These are phyloP conservation scores for Russula olivacea DNA, from an alignment of 768 basidiomycete species.

Conservation along the genomic window DNA sequence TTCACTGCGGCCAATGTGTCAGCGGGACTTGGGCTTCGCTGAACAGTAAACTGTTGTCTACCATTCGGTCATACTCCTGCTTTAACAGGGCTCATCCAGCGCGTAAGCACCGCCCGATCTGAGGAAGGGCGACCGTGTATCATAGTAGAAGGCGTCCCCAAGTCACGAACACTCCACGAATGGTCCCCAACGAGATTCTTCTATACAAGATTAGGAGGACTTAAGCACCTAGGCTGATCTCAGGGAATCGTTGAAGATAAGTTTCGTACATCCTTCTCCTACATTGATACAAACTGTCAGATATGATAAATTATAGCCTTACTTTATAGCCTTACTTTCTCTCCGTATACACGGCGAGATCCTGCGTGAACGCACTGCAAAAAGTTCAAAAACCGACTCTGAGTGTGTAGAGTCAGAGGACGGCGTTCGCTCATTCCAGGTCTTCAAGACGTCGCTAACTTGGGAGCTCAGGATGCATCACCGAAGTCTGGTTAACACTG, in stretches of 20 bases:
- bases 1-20: conserved; percentile 6
- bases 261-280: conserved; percentile 1
- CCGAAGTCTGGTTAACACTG: no score
- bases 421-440: conserved; percentile 26
- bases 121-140: neutral
- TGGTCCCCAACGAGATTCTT: neutral
- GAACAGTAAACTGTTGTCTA: conserved; percentile 12
- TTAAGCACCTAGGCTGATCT: conserved; percentile 8
- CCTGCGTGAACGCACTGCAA: conserved; percentile 29
- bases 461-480: neutral
- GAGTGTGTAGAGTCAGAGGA: conserved; percentile 28
- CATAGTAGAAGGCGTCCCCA: conserved; percentile 3
- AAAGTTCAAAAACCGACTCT: conserved; percentile 27
- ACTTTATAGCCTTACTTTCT: conserved; percentile 27
- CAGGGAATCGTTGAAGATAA: neutral
- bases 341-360: conserved; percentile 27
- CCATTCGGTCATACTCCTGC: neutral
- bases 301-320: no score
- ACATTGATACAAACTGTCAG: neutral
- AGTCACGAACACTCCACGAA: conserved; percentile 1
- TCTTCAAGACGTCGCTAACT: neutral
- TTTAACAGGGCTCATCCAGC: conserved; percentile 2
- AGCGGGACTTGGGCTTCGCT: conserved; percentile 24
- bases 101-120: conserved; percentile 12
- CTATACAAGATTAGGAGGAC: conserved; percentile 3